Base-by-base conservation (phyloP, 495 filamentous ascomycete species). In the Haplographium delicatum region DNA sequence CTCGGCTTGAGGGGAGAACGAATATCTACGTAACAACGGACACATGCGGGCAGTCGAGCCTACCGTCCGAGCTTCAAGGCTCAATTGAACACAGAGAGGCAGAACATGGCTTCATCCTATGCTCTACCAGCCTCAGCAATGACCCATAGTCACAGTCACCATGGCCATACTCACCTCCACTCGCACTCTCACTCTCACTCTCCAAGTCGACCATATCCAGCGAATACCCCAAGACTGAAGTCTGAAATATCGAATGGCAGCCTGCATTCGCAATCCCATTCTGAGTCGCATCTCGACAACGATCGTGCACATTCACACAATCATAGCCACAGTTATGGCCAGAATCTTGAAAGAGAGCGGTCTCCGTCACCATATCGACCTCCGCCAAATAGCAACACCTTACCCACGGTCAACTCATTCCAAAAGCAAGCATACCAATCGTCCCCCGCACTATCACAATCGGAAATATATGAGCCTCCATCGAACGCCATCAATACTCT, bases 111-210 rank as follows among this genome's bases (percentile, higher is more conserved):
- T 26, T 68, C 76, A 10, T 69, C 74, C 1, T 79, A 77, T 56
- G 71, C 70, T 34, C 65, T 77, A 25, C 75, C 75, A 25, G 66
- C 69, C 31, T 65, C 75, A 28, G 65, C 73, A 19, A 59, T 78
- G 40, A 63, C 71, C 13, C 66, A 74, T 35, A 60, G 56, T 41
- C 68, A 73, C 60, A 59, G 65, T 24, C 65, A 68, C 31, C 66
- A 65, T 54, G 61, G 58, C 5, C 56, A 65, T 30, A 60, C 59
- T 19, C 65, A 73, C 44, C 27, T 44, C 30, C 67, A 76, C 57
- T 54, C 58, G 25, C 65, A 75, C 43, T 60, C 52, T 24, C 69
- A 68, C 31, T 60, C 63, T 34, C 64, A 48, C 25, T 52, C 60
- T 20, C 26, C 51, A 26, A 57, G 46, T 22, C 53, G 58, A 34